Percentiles rank a stretch among this genome's conserved stretches.
Conservation (phyloP, 1,284 basidiomycete genomes). For the Ceratobasidium papillatum region DNA sequence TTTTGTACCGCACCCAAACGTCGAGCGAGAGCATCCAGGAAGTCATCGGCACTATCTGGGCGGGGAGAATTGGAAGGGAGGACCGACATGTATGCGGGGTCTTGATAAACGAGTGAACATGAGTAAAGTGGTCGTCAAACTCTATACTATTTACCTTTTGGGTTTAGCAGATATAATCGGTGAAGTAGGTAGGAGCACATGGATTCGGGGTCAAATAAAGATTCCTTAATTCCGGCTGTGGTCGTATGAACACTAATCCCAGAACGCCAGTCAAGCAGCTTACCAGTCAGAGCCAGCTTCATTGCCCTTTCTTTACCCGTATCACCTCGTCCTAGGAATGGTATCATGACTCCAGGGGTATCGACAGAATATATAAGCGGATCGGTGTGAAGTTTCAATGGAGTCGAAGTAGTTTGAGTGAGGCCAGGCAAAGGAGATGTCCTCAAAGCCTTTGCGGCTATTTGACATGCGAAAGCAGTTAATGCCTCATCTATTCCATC, state of each 20-base stretch:
- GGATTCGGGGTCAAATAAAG: slow-evolving; percentile 85
- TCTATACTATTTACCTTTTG: slow-evolving; percentile 61
- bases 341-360: slow-evolving; percentile 96
- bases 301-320: slow-evolving; percentile 89
- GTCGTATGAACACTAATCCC: slow-evolving; percentile 37
- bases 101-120: slow-evolving; percentile 51
- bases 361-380: slow-evolving; percentile 94
- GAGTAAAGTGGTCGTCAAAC: slow-evolving; percentile 40
- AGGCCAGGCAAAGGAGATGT: slow-evolving; percentile 91
- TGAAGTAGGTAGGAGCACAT: slow-evolving; percentile 91
- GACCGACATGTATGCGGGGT: slow-evolving; percentile 73
- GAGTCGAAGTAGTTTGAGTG: slow-evolving; percentile 83
- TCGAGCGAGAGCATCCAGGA: slow-evolving; percentile 73
- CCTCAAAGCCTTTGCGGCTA: slow-evolving; percentile 83
- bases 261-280: slow-evolving; percentile 45
- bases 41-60: slow-evolving; percentile 63
- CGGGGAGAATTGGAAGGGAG: slow-evolving; percentile 60
- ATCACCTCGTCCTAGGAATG: slow-evolving; percentile 88
- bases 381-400: slow-evolving; percentile 79
- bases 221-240: slow-evolving; percentile 93
- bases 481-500: slow-evolving; percentile 34
- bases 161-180: slow-evolving; percentile 81
- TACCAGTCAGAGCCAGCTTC: slow-evolving; percentile 92
- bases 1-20: slow-evolving; percentile 83
- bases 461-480: neutral